Evolutionary conservation across 192 early-diverging fungal species (phyloP).

Genomic region (Helicostylum pulchrum): DNA sequence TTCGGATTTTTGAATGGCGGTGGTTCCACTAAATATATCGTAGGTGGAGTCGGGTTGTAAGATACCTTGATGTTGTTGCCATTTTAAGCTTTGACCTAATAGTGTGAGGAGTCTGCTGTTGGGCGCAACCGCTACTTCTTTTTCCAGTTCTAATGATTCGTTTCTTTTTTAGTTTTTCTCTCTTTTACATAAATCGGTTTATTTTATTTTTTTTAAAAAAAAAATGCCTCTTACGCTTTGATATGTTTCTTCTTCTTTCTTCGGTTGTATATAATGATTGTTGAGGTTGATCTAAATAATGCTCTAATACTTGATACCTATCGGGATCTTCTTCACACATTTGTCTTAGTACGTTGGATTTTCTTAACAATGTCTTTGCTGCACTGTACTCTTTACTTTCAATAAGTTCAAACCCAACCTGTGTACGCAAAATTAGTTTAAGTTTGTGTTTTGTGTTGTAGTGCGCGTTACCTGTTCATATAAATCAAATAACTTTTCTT

Average conservation of each 20-base stretch:
- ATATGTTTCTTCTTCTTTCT: constrained; percentile 71
- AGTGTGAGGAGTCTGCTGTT: constrained; percentile 80
- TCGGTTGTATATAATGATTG: constrained; percentile 65
- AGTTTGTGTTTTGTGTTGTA: too few relatives aligned
- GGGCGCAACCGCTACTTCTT: constrained; percentile 69
- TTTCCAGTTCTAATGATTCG: constrained; percentile 36
- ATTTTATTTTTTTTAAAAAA: too few relatives aligned
- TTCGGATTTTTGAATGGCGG: constrained; percentile 56
- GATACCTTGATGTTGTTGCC: constrained; percentile 74
- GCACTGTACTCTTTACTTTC: constrained; percentile 81
- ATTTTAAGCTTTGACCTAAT: constrained; percentile 84
- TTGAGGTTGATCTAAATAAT: constrained; percentile 53
- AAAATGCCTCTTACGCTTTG: constrained; percentile 44
- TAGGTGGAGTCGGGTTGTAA: constrained; percentile 64
- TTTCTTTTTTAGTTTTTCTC: too few relatives aligned
- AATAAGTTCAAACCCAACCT: constrained; percentile 84
- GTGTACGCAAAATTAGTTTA: too few relatives aligned
- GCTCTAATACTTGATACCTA: constrained; percentile 80
- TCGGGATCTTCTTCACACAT: constrained; percentile 72
- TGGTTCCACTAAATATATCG: constrained; percentile 79
- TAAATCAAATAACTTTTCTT: constrained; percentile 72
- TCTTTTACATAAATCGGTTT: too few relatives aligned
- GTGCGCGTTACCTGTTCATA: constrained; percentile 73
- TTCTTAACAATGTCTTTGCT: constrained; percentile 77
- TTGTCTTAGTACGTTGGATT: constrained; percentile 86